Evolutionary conservation across 805 yeast species (phyloP).

Genomic region (Kodamaea laetipori): DNA sequence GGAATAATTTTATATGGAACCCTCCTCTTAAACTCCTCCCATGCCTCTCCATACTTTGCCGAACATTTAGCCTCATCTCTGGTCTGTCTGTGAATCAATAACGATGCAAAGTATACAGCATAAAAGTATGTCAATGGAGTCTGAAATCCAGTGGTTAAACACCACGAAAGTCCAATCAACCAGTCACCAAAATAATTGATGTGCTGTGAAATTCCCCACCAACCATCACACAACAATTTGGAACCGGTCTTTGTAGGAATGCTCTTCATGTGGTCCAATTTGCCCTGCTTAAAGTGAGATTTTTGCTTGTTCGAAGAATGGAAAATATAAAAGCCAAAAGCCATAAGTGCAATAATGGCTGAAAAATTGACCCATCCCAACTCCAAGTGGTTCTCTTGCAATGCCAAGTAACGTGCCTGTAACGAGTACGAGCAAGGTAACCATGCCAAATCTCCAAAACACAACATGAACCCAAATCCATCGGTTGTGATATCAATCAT

Average conservation of each 20-base stretch:
- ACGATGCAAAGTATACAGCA: conserved; percentile 75
- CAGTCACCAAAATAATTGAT: conserved; percentile 96
- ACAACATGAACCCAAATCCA: conserved; percentile 95
- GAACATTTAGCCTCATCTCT: conserved; percentile 93
- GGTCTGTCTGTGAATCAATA: conserved; percentile 82
- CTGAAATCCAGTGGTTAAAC: conserved; percentile 80
- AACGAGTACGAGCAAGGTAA: conserved; percentile 90
- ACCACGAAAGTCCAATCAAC: conserved; percentile 89
- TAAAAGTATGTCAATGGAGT: conserved; percentile 89
- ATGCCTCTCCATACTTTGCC: conserved; percentile 78
- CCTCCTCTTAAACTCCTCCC: conserved; percentile 76
- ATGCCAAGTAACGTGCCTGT: conserved; percentile 80
- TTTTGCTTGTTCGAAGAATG: conserved; percentile 83
- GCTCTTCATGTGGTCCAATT: conserved; percentile 57
- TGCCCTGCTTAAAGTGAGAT: conserved; percentile 78
- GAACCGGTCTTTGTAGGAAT: conserved; percentile 79
- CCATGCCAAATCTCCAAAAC: conserved; percentile 90
- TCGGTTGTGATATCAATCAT: conserved; percentile 97
- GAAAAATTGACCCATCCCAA: conserved; percentile 47
- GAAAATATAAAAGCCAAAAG: conserved; percentile 78
- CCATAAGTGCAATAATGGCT: conserved; percentile 50
- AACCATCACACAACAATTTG: conserved; percentile 80
- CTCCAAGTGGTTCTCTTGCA: conserved; percentile 51
- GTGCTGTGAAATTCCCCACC: conserved; percentile 96
- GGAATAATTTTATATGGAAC: conserved; percentile 95